Conservation (phyloP, 2,329 filamentous ascomycete genomes). For the Alternaria burnsii region DNA sequence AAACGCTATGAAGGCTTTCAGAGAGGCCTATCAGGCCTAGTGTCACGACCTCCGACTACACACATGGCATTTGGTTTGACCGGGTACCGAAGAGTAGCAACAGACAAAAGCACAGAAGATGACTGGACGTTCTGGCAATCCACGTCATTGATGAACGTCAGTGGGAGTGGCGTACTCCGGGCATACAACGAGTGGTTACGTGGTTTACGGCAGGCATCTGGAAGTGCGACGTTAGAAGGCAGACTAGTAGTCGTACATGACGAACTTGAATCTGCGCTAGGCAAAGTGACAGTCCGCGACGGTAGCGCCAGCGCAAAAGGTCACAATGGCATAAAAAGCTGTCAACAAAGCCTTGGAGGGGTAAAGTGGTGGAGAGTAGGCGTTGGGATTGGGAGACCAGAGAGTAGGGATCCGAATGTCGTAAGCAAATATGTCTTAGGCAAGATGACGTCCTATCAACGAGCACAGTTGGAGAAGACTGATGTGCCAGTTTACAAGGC, state of each 20-base stretch:
- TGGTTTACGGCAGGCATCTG: conserved; percentile 13
- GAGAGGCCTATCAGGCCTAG: conserved; percentile 41
- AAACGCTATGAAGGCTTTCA: conserved; percentile 44
- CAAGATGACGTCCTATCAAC: conserved; percentile 62
- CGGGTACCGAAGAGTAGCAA: conserved; percentile 28
- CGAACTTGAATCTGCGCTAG: conserved; percentile 79
- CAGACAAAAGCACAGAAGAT: conserved; percentile 34
- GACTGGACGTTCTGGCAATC: conserved; percentile 76
- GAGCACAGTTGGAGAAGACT: conserved; percentile 57
- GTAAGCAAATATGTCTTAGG: conserved; percentile 82
- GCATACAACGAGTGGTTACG: conserved; percentile 67
- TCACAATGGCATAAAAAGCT: conserved; percentile 58
- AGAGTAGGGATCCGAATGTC: conserved; percentile 68
- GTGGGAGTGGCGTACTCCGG: conserved; percentile 73
- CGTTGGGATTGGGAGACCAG: conserved; percentile 87
- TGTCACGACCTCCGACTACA: conserved; percentile 38
- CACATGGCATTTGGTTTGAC: conserved; percentile 55
- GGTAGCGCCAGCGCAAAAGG: conserved; percentile 61
- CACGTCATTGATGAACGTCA: conserved; percentile 83
- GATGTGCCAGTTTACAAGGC: conserved; percentile 60
- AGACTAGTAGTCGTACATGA: conserved; percentile 84
- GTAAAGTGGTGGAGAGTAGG: conserved; percentile 69
- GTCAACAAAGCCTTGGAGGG: conserved; percentile 38
- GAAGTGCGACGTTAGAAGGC: conserved; percentile 41
- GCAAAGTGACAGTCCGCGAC: conserved; percentile 69